Percentiles rank a stretch among this genome's conserved stretches.
Conservation (phyloP, 805 yeast species). For the Wickerhamomyces strasburgensis region DNA sequence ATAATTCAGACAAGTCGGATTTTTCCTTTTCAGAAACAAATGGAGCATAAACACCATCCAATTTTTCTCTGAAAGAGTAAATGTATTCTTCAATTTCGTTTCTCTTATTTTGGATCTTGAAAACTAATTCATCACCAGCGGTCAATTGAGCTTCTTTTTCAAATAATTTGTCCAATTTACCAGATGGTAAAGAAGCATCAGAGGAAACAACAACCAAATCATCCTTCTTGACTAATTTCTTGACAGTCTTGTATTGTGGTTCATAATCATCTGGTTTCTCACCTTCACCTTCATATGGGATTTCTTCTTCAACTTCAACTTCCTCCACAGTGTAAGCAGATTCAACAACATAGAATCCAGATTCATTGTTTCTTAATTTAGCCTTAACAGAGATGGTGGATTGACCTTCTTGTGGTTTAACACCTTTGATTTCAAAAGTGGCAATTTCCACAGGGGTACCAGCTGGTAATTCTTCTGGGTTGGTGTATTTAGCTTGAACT, state of each 20-base stretch:
- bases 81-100: slow-evolving; percentile 98
- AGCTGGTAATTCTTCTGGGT: slow-evolving; percentile 64
- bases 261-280: slow-evolving; percentile 79
- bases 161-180: slow-evolving; percentile 51
- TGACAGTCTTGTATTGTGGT: slow-evolving; percentile 85
- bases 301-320: slow-evolving; percentile 80
- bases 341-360: slow-evolving; percentile 91
- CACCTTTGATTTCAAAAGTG: slow-evolving; percentile 84
- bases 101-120: slow-evolving; percentile 98
- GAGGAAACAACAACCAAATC: slow-evolving; percentile 58
- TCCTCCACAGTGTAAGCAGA: slow-evolving; percentile 94
- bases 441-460: slow-evolving; percentile 66
- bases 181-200: slow-evolving; percentile 58
- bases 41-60: slow-evolving; percentile 83
- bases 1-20: slow-evolving; percentile 63
- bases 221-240: slow-evolving; percentile 89
- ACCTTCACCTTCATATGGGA: slow-evolving; percentile 59
- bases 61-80: slow-evolving; percentile 93
- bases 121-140: slow-evolving; percentile 91
- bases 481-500: slow-evolving; percentile 80
- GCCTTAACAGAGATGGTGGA: slow-evolving; percentile 78
- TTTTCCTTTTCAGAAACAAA: slow-evolving; percentile 93
- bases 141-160: slow-evolving; percentile 84
- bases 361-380: slow-evolving; percentile 95
- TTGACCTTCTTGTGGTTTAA: slow-evolving; percentile 73